Evolutionary conservation across 139 green algal species (phyloP), one percentile per base, ranked within the genome.

Genomic region (Asterochloris sp.): DNA sequence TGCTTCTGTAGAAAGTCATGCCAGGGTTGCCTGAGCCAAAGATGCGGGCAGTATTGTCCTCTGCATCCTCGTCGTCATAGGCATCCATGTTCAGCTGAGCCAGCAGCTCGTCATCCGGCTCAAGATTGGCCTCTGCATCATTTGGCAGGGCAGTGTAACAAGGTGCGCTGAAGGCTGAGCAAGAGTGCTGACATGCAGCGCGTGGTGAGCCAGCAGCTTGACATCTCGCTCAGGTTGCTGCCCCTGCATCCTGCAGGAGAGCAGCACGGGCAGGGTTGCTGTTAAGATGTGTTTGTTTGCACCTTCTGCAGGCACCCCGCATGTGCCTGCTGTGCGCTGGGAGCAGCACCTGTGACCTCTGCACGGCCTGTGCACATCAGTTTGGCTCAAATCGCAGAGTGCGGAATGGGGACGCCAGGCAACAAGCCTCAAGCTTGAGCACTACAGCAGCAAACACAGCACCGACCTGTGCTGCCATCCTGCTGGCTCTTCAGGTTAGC

Each of bases 21-120:
- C 89, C 89, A 81, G 89, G 78, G 10, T 83, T 86, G 68, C 83
- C 80, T 64, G 23, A 68, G 61, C 87, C 85, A 78, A 90, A 87
- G 13, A 87, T 74, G 67, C 82, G 38, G 14, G 62, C 61, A 23
- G 62, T 62, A 15, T 15, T 76, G 0, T 60, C 82, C 10, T 87
- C 91, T 62, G 95, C 94, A 23, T 94, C 94, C 0, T 94, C 90
- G 64, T 96, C 89, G 80, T 98, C 94, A 73, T 99, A 99, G 73
- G 95, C 78, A 24, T 99, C 96, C 96, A 99, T 99, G 84, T 99
- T 91, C 14, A 99, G 90, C 87, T 98, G 95, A 12, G 89, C 92
- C 82, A 99, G 82, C 24, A 86, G 88, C 12, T 79, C 82, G 10
- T 85, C 87, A 69, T 94, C 69, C 64, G 38, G 62, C 66, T 71